Base-by-base conservation (phyloP, 176 grass and related monocot species). In the Areca catechu region DNA sequence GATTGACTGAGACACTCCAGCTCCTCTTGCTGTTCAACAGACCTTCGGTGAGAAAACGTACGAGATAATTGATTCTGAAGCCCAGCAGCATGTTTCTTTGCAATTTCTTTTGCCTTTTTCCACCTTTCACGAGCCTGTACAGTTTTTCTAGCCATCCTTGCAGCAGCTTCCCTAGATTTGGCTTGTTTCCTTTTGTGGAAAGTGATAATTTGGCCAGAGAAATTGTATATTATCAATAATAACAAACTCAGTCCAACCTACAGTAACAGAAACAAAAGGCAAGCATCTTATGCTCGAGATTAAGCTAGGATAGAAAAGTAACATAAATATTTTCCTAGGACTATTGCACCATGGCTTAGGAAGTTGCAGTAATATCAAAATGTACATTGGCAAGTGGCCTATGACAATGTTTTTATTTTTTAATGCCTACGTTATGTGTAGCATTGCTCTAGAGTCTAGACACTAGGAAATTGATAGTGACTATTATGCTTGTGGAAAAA, bases 161-260 rank as follows among this genome's bases (percentile, higher is more conserved):
- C 79, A 16, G 86, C 93, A 19, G 77, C 77, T 67, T 84, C 86
- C 73, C 93, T 91, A 0, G 93, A 91, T 24, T 24, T 82, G 3
- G 83, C 86, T 65, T 88, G 76, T 77, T 78, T 82, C 21, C 78
- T 54, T 71, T 91, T 78, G 3, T 83, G 86, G 10, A 81, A 79
- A 10, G 67, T 59, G 22, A 97, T 86, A 61, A 79, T 74, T 70
- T 90, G 79, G 53, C 70, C 93, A 48, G 93, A 91, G 69, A 75
- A 97, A 74, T 85, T 97, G 66, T 88, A 91, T 78, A 97, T 87
- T 55, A 91, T 64, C 24, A 97, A 64, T 43, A 97, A 80, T 19
- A 83, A 34, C 28, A 88, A 54, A 6, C 69, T 74, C 63, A 97
- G 69, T 48, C 63, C 51, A 61, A 83, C 71, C 93, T 97, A 57